A percentile compares a stretch with the other conserved stretches of the same genome.
Conservation (phyloP, 1,284 basidiomycete species). For the Xanthoconium separans region DNA sequence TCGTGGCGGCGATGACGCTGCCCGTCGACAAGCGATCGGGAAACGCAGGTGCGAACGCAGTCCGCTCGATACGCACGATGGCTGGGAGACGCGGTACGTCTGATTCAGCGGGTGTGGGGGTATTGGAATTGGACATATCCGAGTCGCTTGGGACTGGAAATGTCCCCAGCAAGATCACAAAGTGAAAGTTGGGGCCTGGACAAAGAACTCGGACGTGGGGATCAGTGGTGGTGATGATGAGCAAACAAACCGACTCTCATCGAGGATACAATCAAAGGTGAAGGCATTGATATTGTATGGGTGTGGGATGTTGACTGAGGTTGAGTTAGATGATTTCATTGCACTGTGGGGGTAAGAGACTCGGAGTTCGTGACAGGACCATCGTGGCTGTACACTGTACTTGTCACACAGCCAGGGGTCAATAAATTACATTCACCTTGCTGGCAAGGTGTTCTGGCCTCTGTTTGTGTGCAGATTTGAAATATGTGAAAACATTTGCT, state of each 20-base stretch:
- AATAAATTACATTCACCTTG: too few species aligned
- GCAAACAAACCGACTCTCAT: conserved; percentile 20
- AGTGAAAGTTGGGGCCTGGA: conserved; percentile 27
- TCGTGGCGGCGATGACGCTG: conserved; percentile 33
- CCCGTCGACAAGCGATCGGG: neutral
- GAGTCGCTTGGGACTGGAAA: conserved; percentile 13
- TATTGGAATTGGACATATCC: neutral
- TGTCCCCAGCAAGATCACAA: conserved; percentile 31
- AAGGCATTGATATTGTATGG: conserved; percentile 20
- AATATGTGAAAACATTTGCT: too few species aligned
- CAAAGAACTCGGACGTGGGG: neutral
- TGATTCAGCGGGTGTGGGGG: too few species aligned
- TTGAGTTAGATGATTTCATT: neutral
- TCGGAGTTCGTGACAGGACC: too few species aligned
- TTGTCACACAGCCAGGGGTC: too few species aligned
- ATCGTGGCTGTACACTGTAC: too few species aligned
- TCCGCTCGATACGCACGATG: neutral
- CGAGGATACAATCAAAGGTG: conserved; percentile 24
- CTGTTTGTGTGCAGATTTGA: too few species aligned
- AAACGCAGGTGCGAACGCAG: neutral
- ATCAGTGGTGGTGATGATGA: neutral
- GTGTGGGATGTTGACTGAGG: neutral
- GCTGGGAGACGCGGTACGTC: neutral
- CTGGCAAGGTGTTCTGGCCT: too few species aligned
- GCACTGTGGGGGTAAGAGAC: too few species aligned